phyloP scores from a whole-genome alignment of 129 eudicot species.

The Calendula officinalis region DNA sequence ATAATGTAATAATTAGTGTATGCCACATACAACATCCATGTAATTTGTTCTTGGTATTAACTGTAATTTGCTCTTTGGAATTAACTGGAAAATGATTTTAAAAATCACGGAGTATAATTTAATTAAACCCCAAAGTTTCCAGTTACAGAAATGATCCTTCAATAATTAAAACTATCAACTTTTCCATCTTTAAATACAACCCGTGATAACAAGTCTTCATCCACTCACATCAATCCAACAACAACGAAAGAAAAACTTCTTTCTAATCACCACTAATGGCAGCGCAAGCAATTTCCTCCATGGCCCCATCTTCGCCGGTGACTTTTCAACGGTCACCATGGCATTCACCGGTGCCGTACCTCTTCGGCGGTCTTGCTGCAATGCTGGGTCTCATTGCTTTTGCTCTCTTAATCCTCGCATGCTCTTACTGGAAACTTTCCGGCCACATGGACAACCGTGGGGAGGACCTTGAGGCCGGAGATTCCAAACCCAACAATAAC shows the following conservation, averaged over 20 bases:
- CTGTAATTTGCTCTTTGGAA: too few species aligned
- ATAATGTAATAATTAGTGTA: too few species aligned
- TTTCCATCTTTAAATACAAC: slow-evolving; percentile 26
- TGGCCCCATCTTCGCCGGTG: slow-evolving; percentile 35
- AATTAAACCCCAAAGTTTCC: too few species aligned
- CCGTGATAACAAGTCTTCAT: slow-evolving; percentile 13
- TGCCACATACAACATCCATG: too few species aligned
- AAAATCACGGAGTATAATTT: too few species aligned
- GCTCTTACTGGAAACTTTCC: slow-evolving; percentile 61
- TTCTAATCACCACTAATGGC: slow-evolving; percentile 14
- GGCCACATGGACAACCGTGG: slow-evolving; percentile 17
- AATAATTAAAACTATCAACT: slow-evolving; percentile 17
- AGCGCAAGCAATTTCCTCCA: slow-evolving; percentile 11
- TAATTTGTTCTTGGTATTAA: too few species aligned
- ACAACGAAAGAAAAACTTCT: not conserved
- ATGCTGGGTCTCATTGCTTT: slow-evolving; percentile 67
- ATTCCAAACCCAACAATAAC: slow-evolving; percentile 28
- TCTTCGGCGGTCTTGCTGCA: slow-evolving; percentile 66
- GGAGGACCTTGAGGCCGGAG: slow-evolving; percentile 38
- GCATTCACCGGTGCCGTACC: slow-evolving; percentile 81
- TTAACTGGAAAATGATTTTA: too few species aligned
- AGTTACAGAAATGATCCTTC: too few species aligned
- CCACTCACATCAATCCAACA: not conserved
- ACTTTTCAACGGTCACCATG: slow-evolving; percentile 47
- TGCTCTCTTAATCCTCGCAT: slow-evolving; percentile 62